Evolutionary conservation across 345 rosid genomes (phyloP), one percentile per base, ranked within the genome.

Genomic region (Erucastrum elatum): DNA sequence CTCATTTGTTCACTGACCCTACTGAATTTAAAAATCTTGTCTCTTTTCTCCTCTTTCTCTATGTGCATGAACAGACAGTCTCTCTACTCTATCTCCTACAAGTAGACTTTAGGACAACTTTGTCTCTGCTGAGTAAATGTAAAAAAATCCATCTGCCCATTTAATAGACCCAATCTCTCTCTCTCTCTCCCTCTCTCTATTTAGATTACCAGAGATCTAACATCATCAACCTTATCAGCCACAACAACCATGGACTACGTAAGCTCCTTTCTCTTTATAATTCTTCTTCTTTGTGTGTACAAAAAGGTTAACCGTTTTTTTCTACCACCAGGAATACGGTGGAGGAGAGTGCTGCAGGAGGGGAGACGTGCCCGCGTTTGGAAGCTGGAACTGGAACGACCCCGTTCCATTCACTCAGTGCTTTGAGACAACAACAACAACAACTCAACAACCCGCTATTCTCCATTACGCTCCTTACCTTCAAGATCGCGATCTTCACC

Each of bases 301-400:
- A 31, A 26, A 25, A 26, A 0, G 4, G 13, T 2, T 6, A 62
- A 8, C 72, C 11, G 58, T 1, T 33, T 2, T 5, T 33, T 34
- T 29, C 31, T 29, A 2, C 3, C 17, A 17, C 41, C 73, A 80
- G 83, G 83, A 80, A 33, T 46, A 81, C 46, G 74, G 79, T 67
- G 77, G 76, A 44, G 78, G 77, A 74, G 83, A 82, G 64, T 86
- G 85, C 39, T 86, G 79, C 68, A 59, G 75, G 77, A 87, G 94
- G 66, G 86, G 84, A 41, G 94, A 91, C 74, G 91, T 92, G 13
- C 99, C 99, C 0, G 96, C 97, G 2, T 95, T 95, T 66, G 98
- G 99, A 4, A 91, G 98, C 91, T 90, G 99, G 98, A 96, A 95
- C 16, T 93, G 98, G 92, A 88, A 90, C 87, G 88, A 82, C 21